These are phyloP conservation scores for Trichosporon inkin DNA, from an alignment of 1,284 basidiomycete genomes.

Conservation along the genomic window DNA sequence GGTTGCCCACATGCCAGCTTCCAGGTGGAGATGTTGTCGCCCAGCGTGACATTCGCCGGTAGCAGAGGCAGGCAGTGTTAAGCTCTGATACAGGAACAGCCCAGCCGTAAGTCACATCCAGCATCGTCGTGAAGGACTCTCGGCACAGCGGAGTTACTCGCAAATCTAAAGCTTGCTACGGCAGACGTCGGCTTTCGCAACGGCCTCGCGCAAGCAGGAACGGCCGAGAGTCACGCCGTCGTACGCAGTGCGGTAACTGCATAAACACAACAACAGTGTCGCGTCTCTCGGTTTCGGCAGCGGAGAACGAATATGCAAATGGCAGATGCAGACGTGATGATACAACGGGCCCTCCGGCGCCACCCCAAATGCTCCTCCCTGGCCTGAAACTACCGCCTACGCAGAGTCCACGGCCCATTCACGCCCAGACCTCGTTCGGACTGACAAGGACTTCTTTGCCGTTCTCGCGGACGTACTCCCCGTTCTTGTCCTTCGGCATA, in stretches of 20 bases:
- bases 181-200: too few relatives aligned
- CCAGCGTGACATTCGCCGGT: too few relatives aligned
- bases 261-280: neutral
- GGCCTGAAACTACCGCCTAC: neutral
- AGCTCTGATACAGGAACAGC: constrained; percentile 1
- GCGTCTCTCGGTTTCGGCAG: neutral
- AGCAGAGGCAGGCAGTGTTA: neutral
- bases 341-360: neutral
- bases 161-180: neutral
- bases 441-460: constrained; percentile 46
- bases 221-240: too few relatives aligned
- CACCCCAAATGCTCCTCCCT: too few relatives aligned
- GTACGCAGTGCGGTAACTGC: too few relatives aligned
- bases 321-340: neutral
- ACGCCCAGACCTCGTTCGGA: constrained; percentile 48
- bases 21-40: too few relatives aligned
- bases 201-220: too few relatives aligned
- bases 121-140: neutral
- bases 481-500: constrained; percentile 45
- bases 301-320: neutral
- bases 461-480: constrained; percentile 42
- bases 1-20: too few relatives aligned
- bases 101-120: neutral
- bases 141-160: neutral
- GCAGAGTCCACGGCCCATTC: constrained; percentile 14